Evolutionary conservation across 2,329 filamentous ascomycete genomes (phyloP).

Genomic region (Fusarium domesticum): DNA sequence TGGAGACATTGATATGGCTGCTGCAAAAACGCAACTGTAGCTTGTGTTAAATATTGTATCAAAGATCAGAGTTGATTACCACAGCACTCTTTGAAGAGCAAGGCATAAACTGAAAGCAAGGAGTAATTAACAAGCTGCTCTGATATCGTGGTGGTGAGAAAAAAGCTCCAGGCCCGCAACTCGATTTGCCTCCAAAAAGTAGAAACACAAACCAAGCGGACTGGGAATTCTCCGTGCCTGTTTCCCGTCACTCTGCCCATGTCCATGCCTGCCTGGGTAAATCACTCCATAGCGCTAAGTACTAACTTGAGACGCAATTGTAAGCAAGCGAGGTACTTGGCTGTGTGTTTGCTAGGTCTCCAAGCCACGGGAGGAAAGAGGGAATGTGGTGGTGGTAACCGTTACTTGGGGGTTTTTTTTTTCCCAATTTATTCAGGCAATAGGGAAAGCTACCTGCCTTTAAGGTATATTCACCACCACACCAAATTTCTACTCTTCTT

Average conservation of each 20-base stretch:
- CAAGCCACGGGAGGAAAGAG: neutral
- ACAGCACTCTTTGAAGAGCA: too few species aligned
- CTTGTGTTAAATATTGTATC: too few species aligned
- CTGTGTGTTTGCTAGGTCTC: neutral
- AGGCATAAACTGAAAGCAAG: too few species aligned
- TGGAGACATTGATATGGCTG: too few species aligned
- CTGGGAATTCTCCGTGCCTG: slow-evolving; percentile 20
- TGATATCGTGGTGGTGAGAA: too few species aligned
- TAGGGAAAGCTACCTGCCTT: slow-evolving; percentile 17
- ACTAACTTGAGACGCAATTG: too few species aligned
- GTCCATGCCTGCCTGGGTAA: too few species aligned
- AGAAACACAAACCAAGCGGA: slow-evolving; percentile 11
- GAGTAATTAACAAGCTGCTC: slow-evolving; percentile 3
- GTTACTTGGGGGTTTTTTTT: neutral
- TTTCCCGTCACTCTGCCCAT: neutral
- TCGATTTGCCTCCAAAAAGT: slow-evolving; percentile 10
- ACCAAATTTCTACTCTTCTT: slow-evolving; percentile 16
- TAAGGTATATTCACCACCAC: slow-evolving; percentile 21
- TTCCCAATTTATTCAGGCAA: too few species aligned
- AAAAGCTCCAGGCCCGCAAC: slow-evolving; percentile 1
- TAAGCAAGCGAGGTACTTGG: neutral
- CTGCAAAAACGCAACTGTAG: too few species aligned
- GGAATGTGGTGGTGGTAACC: neutral
- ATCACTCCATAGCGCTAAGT: slow-evolving; percentile 24
- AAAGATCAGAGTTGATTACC: too few species aligned